phyloP scores from a whole-genome alignment of 2,329 filamentous ascomycete genomes.

The Xylaria digitata region DNA sequence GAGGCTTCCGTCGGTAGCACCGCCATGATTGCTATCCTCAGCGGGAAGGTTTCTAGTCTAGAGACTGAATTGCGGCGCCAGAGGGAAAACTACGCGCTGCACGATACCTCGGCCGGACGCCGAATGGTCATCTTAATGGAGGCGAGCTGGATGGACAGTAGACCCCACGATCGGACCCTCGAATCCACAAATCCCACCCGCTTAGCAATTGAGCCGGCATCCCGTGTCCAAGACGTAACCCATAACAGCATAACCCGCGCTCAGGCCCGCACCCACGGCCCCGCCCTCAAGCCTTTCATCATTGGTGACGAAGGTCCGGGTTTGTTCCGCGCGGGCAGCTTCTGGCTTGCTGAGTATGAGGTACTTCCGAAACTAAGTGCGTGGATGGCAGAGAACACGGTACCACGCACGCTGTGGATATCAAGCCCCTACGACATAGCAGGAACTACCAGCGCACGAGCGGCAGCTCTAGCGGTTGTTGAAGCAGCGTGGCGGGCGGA shows the following conservation, averaged over 20 bases:
- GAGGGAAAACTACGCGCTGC: constrained; percentile 5
- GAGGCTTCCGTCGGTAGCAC: constrained; percentile 30
- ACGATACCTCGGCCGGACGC: constrained; percentile 16
- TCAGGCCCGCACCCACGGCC: constrained; percentile 23
- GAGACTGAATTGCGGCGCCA: constrained; percentile 16
- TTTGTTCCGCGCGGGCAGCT: constrained; percentile 11
- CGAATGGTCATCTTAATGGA: constrained; percentile 25
- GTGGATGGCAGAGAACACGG: constrained; percentile 25
- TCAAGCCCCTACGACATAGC: constrained; percentile 34
- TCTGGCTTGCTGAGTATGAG: constrained; percentile 36
- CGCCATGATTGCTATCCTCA: constrained; percentile 30
- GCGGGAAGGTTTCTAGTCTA: constrained; percentile 14
- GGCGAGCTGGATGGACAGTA: constrained; percentile 7
- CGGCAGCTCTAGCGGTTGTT: constrained; percentile 31
- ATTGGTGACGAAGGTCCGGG: constrained; percentile 29
- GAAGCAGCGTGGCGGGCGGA: constrained; percentile 29
- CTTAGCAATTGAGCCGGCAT: constrained; percentile 11
- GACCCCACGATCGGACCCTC: neutral
- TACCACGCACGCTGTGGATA: constrained; percentile 35
- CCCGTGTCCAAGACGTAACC: constrained; percentile 17
- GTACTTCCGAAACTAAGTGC: constrained; percentile 29
- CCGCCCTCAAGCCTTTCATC: constrained; percentile 24
- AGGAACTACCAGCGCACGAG: constrained; percentile 30
- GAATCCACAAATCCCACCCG: neutral
- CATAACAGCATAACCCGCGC: constrained; percentile 11